Base-by-base conservation (phyloP, 257 asterid species). In the Solanum arcanum region DNA sequence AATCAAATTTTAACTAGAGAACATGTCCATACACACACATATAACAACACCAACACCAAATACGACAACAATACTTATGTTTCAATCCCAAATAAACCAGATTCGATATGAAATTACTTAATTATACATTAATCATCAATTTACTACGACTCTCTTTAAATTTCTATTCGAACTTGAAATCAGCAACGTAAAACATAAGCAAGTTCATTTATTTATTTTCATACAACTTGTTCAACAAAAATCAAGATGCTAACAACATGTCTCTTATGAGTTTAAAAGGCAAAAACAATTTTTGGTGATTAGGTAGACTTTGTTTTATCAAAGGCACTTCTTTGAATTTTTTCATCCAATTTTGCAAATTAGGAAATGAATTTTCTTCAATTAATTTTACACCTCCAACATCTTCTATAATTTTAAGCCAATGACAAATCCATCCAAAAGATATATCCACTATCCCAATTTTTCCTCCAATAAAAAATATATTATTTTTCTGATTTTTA, bases 381-480 rank as follows among this genome's bases (percentile, higher is more conserved):
- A 87, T 2, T 3, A 87, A 5, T 6, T 87, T 81, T 6, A 80
- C 46, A 47, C 76, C 83, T 52, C 42, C 86, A 52, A 83, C 81
- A 27, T 82, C 86, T 82, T 87, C 83, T 29, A 82, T 49, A 37
- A 70, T 72, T 66, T 82, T 85, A 4, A 66, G 13, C 89, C 89
- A 82, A 10, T 66, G 82, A 87, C 31, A 42, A 68, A 87, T 31
- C 86, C 89, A 82, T 29, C 89, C 89, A 69, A 87, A 82, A 20
- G 86, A 31, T 82, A 87, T 46, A 14, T 87, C 89, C 20, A 69
- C 47, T 49, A 87, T 77, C 72, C 89, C 89, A 87, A 87, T 13
- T 15, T 49, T 70, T 18, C 16, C 76, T 37, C 86, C 89, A 49
- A 14, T 69, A 13, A 87, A 87, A 72, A 87, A 87, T 31, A 66